Base-by-base conservation (phyloP, 257 asterid genomes). In the Eucommia ulmoides region DNA sequence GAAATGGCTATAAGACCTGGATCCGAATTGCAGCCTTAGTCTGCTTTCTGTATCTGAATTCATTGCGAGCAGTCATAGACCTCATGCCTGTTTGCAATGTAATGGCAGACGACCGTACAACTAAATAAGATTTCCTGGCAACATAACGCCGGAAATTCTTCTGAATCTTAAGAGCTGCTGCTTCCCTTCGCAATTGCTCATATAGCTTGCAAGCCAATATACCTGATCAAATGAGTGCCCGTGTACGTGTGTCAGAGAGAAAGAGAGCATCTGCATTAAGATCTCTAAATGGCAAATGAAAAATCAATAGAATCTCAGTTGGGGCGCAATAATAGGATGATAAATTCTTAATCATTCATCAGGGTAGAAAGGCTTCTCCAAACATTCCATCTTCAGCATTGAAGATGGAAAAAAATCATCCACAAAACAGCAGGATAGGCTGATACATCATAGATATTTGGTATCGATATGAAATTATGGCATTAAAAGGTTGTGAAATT, bases 21-120 rank as follows among this genome's bases (percentile, higher is more conserved):
- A 91, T 75, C 54, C 74, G 70, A 54, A 74, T 81, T 23, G 94
- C 80, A 65, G 99, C 99, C 74, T 79, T 83, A 25, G 96, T 81
- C 65, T 86, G 97, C 70, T 81, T 86, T 73, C 83, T 76, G 68
- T 66, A 75, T 73, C 94, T 83, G 64, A 75, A 84, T 64, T 86
- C 97, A 67, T 70, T 68, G 45, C 94, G 84, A 57, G 89, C 84
- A 63, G 78, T 73, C 93, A 86, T 75, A 21, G 93, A 87, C 74
- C 97, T 81, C 95, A 86, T 83, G 60, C 99, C 95, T 55, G 84
- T 79, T 83, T 91, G 99, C 68, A 91, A 50, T 33, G 64, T 63
- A 55, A 77, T 61, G 49, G 94, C 74, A 53, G 93, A 86, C 59
- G 63, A 49, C 64, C 58, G 76, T 83, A 86, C 62, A 19, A 68